phyloP scores from a whole-genome alignment of 2,329 filamentous ascomycete genomes.

The Fusarium fracticaudum region DNA sequence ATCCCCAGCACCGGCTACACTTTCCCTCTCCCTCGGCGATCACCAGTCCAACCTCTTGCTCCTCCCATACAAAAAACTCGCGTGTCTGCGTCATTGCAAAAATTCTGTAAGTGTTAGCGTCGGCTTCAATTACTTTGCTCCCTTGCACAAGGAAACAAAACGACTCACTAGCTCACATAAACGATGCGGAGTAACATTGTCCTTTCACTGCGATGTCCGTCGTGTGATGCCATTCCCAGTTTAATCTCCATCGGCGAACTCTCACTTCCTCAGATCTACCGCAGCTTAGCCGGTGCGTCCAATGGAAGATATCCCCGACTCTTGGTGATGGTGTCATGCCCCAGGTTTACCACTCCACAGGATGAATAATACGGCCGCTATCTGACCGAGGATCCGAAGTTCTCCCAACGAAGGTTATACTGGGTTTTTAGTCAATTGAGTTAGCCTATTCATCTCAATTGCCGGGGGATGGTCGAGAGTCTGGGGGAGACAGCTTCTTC shows the following conservation, averaged over 20 bases:
- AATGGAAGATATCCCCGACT: not conserved
- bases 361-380: constrained; percentile 35
- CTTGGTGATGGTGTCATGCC: constrained; percentile 12
- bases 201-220: not conserved
- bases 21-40: not conserved
- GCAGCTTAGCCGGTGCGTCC: constrained; percentile 13
- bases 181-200: constrained; percentile 10
- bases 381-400: constrained; percentile 35
- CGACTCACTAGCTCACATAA: not conserved
- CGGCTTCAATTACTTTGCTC: not conserved
- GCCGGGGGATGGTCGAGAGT: not conserved
- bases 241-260: constrained; percentile 17
- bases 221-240: constrained; percentile 32
- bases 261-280: not conserved
- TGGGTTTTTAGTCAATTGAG: not conserved
- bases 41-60: not conserved
- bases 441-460: not conserved
- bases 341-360: constrained; percentile 17
- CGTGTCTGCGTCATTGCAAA: constrained; percentile 26
- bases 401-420: constrained; percentile 9
- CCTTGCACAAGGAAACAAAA: not conserved
- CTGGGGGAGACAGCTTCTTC: constrained; percentile 20
- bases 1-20: constrained; percentile 1
- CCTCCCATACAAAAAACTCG: not conserved
- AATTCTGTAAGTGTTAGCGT: not conserved